Evolutionary conservation across 2,329 filamentous ascomycete genomes (phyloP), one percentile per base, ranked within the genome.

Genomic region (Diplodia seriata): DNA sequence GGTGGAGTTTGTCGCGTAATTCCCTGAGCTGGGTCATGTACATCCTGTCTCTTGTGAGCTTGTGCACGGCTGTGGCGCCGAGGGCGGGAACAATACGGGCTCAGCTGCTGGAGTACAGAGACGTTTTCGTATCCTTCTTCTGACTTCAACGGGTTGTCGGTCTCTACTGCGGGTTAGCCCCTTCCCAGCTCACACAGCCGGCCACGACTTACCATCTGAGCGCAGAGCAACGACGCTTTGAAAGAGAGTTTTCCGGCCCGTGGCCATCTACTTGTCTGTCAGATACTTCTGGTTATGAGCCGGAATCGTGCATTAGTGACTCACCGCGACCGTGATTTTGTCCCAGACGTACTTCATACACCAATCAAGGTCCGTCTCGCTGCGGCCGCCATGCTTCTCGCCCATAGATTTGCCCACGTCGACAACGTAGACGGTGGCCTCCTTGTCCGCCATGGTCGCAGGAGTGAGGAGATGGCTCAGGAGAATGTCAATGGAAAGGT

Each of bases 271-370:
- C 4, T 49, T 3, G 14, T 26, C 2, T 12, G 11, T 33, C 14
- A 47, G 29, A 8, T 4, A 20, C 8, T 6, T 20, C 12, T 11
- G 2, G 3, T 6, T 18, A 8, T 2, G 14, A 20, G 26, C 18
- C 7, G 7, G 63, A 20, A 12, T 5, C 9, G 38, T 12, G 9
- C 23, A n/a, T 18, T n/a, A 38, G 66, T 36, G 77, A 78, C 85
- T 80, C 79, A 93, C 90, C 3, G 89, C 92, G 8, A 87, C 87
- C 5, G 90, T 90, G 72, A 96, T 91, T 77, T 92, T 95, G 83
- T 98, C 94, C 94, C 94, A 99, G 61, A 98, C 87, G 80, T 97
- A 99, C 70, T 88, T 88, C 88, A 98, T 89, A 57, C 89, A 87
- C 88, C 90, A 99, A 69, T 97, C 92, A 20, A 99, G 86, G 77